Evolutionary conservation across 257 asterid species (phyloP).

Genomic region (Solanum chaucha): DNA sequence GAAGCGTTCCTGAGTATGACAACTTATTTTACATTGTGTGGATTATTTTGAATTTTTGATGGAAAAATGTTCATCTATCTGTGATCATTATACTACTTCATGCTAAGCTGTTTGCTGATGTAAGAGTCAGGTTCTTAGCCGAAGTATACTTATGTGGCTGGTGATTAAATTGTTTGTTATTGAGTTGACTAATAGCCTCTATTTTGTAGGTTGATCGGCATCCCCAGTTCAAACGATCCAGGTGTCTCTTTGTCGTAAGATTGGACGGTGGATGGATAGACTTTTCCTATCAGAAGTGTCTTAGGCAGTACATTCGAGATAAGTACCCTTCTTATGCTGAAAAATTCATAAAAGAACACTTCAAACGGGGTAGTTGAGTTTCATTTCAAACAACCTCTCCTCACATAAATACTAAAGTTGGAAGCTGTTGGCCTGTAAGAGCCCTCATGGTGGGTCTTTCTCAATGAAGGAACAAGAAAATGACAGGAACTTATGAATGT

Average conservation of each 20-base stretch:
- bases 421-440: constrained; percentile 1
- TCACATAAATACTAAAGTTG: background rate
- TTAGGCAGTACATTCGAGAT: constrained; percentile 56
- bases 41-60: background rate
- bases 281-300: constrained; percentile 94
- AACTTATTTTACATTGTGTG: background rate
- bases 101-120: background rate
- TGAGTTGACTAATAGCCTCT: background rate
- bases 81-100: background rate
- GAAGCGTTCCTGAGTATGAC: background rate
- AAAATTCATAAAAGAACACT: constrained; percentile 58
- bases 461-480: background rate
- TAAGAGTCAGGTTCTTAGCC: background rate
- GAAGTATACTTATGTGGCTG: background rate
- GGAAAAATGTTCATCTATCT: background rate
- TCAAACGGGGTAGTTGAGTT: constrained; percentile 56
- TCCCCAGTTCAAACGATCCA: constrained; percentile 68
- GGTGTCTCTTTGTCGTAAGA: constrained; percentile 93
- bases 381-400: background rate
- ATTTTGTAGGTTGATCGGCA: constrained; percentile 75
- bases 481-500: constrained; percentile 6
- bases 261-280: constrained; percentile 95
- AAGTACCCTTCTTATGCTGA: constrained; percentile 74
- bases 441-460: background rate
- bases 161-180: background rate